Percentiles rank a stretch among this genome's conserved stretches.
These are phyloP conservation scores for Fusarium irregulare DNA, from an alignment of 2,329 filamentous ascomycete species.

Conservation along the genomic window DNA sequence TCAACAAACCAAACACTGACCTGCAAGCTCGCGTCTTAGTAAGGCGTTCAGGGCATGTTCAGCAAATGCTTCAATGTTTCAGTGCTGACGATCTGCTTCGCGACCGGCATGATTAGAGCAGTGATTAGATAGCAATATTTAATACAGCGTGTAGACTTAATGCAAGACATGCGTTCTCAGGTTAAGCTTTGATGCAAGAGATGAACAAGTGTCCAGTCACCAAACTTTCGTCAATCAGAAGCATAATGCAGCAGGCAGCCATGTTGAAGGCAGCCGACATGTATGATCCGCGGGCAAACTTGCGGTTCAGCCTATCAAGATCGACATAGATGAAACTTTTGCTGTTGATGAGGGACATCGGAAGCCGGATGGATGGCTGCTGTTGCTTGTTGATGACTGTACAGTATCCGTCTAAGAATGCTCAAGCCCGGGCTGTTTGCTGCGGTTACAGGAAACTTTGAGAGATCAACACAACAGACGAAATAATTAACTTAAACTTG, in stretches of 20 bases:
- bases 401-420: not conserved
- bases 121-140: slow-evolving; percentile 20
- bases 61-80: slow-evolving; percentile 17
- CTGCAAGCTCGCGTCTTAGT: slow-evolving; percentile 38
- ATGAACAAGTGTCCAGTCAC: not conserved
- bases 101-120: slow-evolving; percentile 14
- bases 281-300: slow-evolving; percentile 2
- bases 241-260: not conserved
- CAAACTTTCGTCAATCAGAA: not conserved
- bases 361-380: slow-evolving; percentile 35
- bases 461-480: not conserved
- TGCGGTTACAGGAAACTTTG: not conserved
- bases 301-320: not conserved
- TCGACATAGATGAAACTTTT: not conserved
- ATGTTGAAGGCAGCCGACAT: not conserved
- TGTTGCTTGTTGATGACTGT: slow-evolving; percentile 17
- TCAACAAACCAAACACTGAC: slow-evolving; percentile 36
- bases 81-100: slow-evolving; percentile 4
- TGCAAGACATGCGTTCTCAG: slow-evolving; percentile 2
- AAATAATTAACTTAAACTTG: not conserved
- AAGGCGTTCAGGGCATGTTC: slow-evolving; percentile 41
- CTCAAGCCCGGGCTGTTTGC: slow-evolving; percentile 8
- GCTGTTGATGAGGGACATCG: slow-evolving; percentile 6
- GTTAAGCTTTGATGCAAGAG: not conserved
- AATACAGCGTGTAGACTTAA: slow-evolving; percentile 27